Percentiles rank a stretch among this genome's conserved stretches.
phyloP scores from a whole-genome alignment of 2,329 filamentous ascomycete genomes.

The Xylaria sp. region DNA sequence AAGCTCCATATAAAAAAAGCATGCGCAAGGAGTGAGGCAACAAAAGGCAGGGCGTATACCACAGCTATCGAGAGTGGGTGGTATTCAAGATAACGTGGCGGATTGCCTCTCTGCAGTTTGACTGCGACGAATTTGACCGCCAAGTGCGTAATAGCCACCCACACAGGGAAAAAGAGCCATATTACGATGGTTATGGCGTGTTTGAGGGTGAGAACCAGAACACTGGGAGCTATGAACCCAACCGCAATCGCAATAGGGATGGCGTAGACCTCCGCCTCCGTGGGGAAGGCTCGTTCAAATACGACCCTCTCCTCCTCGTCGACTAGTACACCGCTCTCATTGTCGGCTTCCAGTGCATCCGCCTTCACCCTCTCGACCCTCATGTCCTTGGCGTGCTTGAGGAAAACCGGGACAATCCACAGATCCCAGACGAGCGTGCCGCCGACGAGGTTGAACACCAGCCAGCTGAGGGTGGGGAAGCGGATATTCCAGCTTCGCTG shows the following conservation, averaged over 20 bases:
- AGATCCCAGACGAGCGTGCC: conserved; percentile 65
- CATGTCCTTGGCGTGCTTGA: conserved; percentile 54
- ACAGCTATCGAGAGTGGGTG: conserved; percentile 52
- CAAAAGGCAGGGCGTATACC: conserved; percentile 59
- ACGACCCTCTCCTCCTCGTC: conserved; percentile 29
- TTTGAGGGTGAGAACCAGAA: conserved; percentile 58
- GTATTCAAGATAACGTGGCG: conserved; percentile 58
- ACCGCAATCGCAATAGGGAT: conserved; percentile 61
- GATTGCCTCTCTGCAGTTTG: conserved; percentile 44
- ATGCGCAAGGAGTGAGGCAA: conserved; percentile 58
- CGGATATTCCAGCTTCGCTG: conserved; percentile 47
- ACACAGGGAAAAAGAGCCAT: conserved; percentile 66
- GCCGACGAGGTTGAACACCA: conserved; percentile 61
- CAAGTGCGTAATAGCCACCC: conserved; percentile 58
- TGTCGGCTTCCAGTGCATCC: conserved; percentile 16
- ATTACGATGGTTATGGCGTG: conserved; percentile 52
- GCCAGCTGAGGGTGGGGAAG: conserved; percentile 55
- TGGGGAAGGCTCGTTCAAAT: conserved; percentile 52
- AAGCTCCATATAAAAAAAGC: conserved; percentile 55
- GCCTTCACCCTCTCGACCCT: conserved; percentile 41
- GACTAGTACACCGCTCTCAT: neutral
- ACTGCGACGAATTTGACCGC: conserved; percentile 46
- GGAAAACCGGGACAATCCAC: conserved; percentile 61
- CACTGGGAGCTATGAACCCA: conserved; percentile 60
- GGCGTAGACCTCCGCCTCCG: conserved; percentile 66